Base-by-base conservation (phyloP, 192 early-diverging fungal genomes). In the Umbelopsis isabellina region DNA sequence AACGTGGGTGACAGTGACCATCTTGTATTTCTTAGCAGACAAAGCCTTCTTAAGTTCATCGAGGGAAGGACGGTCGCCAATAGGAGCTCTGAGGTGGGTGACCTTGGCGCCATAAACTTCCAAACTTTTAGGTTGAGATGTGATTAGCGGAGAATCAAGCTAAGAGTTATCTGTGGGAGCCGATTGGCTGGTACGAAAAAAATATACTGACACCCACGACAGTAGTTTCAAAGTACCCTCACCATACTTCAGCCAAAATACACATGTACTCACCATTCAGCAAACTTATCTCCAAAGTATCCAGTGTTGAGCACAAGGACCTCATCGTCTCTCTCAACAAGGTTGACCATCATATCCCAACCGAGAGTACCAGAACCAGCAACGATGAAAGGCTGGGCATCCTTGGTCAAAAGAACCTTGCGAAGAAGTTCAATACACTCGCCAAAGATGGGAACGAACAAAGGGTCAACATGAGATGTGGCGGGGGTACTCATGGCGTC, bases 331-430 rank as follows among this genome's bases (percentile, higher is more conserved):
- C 89, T 88, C 82, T 97, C 94, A 15, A 97, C 65, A 58, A 97
- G 82, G 83, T 99, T 99, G 23, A 93, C 93, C 35, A 91, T 91
- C 86, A 94, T 92, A 84, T 99, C 97, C 97, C 97, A 99, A 13
- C 94, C 94, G n/a, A 97, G 82, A 10, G 95, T 99, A n/a, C 95
- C 95, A 8, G 95, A 97, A 52, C 95, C 97, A 47, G 97, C 90
- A 53, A 97, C 84, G 74, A 99, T 85, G 76, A 99, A 95, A 21
- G 97, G 97, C 81, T 99, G 97, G 11, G 87, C 95, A 10, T 78
- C 81, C 50, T 90, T 86, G 15, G 93, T 92, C 21, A 87, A 84
- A 46, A 96, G 87, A 30, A 96, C 89, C 67, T 92, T 79, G 53
- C 95, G 89, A 22, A 92, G 76, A 72, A 93, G 85, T 81, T 95